Percentiles rank a stretch among this genome's conserved stretches.
phyloP scores from a whole-genome alignment of 2,329 filamentous ascomycete species.

The Rhytidhysteron rufulum region DNA sequence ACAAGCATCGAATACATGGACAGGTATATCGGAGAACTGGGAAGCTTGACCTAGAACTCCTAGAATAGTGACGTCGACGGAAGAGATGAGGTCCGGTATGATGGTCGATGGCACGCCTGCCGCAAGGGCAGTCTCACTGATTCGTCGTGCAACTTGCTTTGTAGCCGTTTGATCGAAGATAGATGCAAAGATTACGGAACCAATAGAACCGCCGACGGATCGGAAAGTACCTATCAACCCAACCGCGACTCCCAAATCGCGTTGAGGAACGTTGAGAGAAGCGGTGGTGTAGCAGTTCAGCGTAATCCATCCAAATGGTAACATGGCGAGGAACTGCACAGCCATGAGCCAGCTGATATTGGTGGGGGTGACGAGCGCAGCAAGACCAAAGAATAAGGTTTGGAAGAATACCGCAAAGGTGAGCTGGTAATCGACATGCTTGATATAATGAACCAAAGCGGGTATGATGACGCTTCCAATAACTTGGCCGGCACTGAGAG shows the following conservation, averaged over 20 bases:
- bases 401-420: slow-evolving; percentile 18
- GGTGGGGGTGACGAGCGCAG: slow-evolving; percentile 17
- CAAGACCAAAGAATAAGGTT: slow-evolving; percentile 18
- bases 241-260: slow-evolving; percentile 16
- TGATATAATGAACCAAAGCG: slow-evolving; percentile 15
- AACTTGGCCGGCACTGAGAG: slow-evolving; percentile 11
- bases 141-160: slow-evolving; percentile 20
- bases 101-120: slow-evolving; percentile 18
- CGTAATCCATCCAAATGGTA: slow-evolving; percentile 21
- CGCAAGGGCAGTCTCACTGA: slow-evolving; percentile 23
- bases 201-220: slow-evolving; percentile 15
- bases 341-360: slow-evolving; percentile 17
- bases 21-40: slow-evolving; percentile 12
- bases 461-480: slow-evolving; percentile 14
- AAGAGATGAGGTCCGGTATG: slow-evolving; percentile 21
- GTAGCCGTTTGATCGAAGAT: slow-evolving; percentile 19
- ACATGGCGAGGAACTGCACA: slow-evolving; percentile 19
- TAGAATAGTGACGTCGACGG: slow-evolving; percentile 27
- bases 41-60: slow-evolving; percentile 20
- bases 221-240: slow-evolving; percentile 20
- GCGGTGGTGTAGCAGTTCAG: slow-evolving; percentile 16
- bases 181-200: slow-evolving; percentile 17
- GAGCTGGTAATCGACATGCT: slow-evolving; percentile 16
- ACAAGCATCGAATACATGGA: slow-evolving; percentile 6
- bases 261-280: slow-evolving; percentile 16